Percentiles rank a stretch among this genome's conserved stretches.
phyloP scores from a whole-genome alignment of 129 eudicot genomes.

The Arctium lappa region DNA sequence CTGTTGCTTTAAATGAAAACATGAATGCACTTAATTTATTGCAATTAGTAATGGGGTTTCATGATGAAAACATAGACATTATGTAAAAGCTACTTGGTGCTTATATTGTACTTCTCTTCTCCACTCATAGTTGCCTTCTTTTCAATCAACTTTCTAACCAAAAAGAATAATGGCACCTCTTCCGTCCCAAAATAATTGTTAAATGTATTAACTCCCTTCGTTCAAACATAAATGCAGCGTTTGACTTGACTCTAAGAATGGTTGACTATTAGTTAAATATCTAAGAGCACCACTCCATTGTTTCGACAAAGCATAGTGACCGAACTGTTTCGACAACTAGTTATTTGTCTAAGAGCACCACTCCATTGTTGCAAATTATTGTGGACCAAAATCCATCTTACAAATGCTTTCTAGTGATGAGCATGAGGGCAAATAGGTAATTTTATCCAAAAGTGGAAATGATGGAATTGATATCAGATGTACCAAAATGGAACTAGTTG shows the following conservation, averaged over 20 bases:
- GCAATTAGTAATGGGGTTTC: neutral
- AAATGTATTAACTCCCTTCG: neutral
- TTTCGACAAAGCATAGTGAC: too few species aligned
- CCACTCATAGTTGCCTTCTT: conserved; percentile 19
- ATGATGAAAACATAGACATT: conserved; percentile 11
- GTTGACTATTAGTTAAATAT: neutral
- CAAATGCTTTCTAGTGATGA: neutral
- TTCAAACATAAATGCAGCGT: neutral
- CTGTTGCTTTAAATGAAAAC: conserved; percentile 6
- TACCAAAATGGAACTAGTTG: neutral
- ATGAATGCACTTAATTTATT: conserved; percentile 3
- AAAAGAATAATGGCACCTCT: neutral
- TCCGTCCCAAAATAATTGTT: neutral
- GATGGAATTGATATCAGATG: neutral
- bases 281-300: too few species aligned
- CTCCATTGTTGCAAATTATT: neutral
- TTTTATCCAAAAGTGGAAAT: neutral
- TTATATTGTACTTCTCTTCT: conserved; percentile 12
- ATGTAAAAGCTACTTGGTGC: conserved; percentile 14
- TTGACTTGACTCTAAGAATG: too few species aligned
- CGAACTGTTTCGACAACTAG: neutral
- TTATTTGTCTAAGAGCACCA: neutral
- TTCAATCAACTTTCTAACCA: conserved; percentile 6
- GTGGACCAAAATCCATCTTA: neutral
- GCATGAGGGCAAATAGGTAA: neutral